Evolutionary conservation across 148 eudicot genomes (phyloP).

Genomic region (Amaranthus cruentus): DNA sequence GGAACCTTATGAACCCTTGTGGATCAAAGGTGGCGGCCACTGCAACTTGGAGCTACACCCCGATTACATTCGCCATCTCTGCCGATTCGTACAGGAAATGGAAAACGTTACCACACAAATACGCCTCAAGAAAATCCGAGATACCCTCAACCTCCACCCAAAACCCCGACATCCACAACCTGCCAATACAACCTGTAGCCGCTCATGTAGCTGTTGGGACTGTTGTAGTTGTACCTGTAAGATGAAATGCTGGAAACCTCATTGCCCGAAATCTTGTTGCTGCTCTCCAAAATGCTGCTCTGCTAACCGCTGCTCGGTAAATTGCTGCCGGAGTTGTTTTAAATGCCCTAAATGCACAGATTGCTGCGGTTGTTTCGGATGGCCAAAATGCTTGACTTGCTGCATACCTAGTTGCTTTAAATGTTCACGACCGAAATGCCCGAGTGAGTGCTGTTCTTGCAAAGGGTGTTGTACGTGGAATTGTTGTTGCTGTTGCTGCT

Average conservation of each 20-base stretch:
- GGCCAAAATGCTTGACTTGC: no score
- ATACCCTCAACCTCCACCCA: slow-evolving; percentile 36
- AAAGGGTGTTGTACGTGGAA: slow-evolving; percentile 24
- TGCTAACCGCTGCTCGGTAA: no score
- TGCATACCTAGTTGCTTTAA: no score
- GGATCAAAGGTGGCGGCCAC: slow-evolving; percentile 99
- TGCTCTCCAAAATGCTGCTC: slow-evolving; percentile 29
- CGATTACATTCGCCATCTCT: slow-evolving; percentile 89
- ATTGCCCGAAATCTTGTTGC: slow-evolving; percentile 30
- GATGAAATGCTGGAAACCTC: slow-evolving; percentile 38
- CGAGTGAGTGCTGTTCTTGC: slow-evolving; percentile 1
- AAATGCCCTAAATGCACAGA: no score
- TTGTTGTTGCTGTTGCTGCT: slow-evolving; percentile 27
- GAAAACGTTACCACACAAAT: slow-evolving; percentile 68
- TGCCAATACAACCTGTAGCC: slow-evolving; percentile 31
- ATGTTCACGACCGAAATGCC: no score
- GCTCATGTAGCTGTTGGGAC: slow-evolving; percentile 48
- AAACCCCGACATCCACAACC: slow-evolving; percentile 11
- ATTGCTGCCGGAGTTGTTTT: no score
- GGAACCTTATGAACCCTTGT: slow-evolving; percentile 92
- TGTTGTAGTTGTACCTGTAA: slow-evolving; percentile 42
- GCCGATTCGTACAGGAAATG: slow-evolving; percentile 81
- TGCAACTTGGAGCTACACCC: slow-evolving; percentile 97
- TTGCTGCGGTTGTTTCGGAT: no score
- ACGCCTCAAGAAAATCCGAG: slow-evolving; percentile 63